Percentiles rank a stretch among this genome's conserved stretches.
These are phyloP conservation scores for Dispira parvispora DNA, from an alignment of 192 early-diverging fungal species.

Conservation along the genomic window DNA sequence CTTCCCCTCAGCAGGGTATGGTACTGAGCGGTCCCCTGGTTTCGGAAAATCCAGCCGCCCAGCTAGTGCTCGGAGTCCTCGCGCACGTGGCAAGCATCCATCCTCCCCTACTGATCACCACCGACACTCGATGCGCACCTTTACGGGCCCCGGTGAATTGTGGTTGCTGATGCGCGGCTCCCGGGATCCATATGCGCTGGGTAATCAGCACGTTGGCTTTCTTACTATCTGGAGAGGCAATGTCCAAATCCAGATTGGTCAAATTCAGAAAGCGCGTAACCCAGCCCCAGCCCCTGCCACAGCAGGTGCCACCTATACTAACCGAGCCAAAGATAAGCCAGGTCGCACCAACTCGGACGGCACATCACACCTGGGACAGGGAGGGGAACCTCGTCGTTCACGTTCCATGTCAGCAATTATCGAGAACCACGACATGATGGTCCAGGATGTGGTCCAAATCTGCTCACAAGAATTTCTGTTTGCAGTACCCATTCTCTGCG, in stretches of 20 bases:
- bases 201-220: neutral
- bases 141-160: constrained; percentile 4
- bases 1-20: too few species aligned
- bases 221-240: constrained; percentile 10
- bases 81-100: neutral
- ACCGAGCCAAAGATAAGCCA: neutral
- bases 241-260: constrained; percentile 10
- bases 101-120: neutral
- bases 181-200: constrained; percentile 6
- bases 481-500: constrained; percentile 4
- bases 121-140: neutral
- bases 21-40: too few species aligned
- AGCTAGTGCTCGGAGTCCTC: neutral
- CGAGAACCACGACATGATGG: constrained; percentile 11
- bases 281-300: neutral
- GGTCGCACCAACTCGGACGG: neutral
- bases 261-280: neutral
- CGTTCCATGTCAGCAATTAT: constrained; percentile 10
- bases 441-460: constrained; percentile 7
- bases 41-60: neutral
- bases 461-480: constrained; percentile 4
- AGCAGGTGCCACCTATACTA: neutral
- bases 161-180: constrained; percentile 10
- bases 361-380: neutral
- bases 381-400: constrained; percentile 4